A percentile compares a stretch with the other conserved stretches of the same genome.
Evolutionary conservation across 164 flowering plant species (phyloP).

Genomic region (Magnolia kwangsiensis): DNA sequence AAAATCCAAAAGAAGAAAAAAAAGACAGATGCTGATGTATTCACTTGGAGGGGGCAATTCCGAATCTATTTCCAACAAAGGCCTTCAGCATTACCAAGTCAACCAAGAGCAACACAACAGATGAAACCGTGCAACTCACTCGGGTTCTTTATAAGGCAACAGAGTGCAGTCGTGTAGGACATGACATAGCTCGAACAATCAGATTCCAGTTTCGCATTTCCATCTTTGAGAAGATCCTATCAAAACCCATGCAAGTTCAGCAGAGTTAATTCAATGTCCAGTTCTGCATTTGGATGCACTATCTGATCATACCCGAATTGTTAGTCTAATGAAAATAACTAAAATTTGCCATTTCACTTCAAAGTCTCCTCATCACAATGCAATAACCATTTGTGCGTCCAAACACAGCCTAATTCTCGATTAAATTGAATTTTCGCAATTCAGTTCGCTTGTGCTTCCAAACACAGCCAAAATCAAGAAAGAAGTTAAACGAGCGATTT

Average conservation of each 20-base stretch:
- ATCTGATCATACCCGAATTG: no score
- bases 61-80: not conserved
- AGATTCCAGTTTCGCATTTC: conserved; percentile 26
- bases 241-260: not conserved
- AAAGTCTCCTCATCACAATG: no score
- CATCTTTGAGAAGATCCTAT: conserved; percentile 36
- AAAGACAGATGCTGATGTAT: not conserved
- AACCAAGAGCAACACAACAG: not conserved
- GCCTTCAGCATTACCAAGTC: not conserved
- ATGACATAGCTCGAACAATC: conserved; percentile 26
- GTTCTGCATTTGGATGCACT: no score
- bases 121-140: conserved; percentile 38
- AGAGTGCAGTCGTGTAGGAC: conserved; percentile 50
- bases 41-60: not conserved
- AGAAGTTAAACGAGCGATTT: not conserved
- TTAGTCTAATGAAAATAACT: no score
- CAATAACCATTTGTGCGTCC: not conserved
- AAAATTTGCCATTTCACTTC: no score
- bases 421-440: not conserved
- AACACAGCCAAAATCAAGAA: not conserved
- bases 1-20: not conserved
- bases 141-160: conserved; percentile 57
- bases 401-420: not conserved
- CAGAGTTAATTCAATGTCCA: not conserved
- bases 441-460: not conserved